phyloP scores from a whole-genome alignment of 768 basidiomycete species.

The Clavulina sp. region DNA sequence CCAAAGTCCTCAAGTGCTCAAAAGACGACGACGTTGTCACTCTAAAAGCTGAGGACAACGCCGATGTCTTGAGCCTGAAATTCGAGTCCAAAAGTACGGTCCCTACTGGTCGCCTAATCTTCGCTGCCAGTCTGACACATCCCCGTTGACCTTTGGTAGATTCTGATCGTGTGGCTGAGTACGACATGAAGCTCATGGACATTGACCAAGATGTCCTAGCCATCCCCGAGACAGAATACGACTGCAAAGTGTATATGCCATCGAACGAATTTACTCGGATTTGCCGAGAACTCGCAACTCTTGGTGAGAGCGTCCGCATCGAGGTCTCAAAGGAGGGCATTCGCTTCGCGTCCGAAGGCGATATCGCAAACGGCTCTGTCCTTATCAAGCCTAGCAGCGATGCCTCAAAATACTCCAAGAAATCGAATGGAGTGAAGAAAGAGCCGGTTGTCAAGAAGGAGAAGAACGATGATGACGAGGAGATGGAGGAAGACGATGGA shows the following conservation, averaged over 20 bases:
- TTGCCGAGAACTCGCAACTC: slow-evolving; percentile 72
- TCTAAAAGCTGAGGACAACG: slow-evolving; percentile 80
- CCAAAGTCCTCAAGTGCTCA: slow-evolving; percentile 93
- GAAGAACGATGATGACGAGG: slow-evolving; percentile 13
- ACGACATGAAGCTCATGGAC: slow-evolving; percentile 99
- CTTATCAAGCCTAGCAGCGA: slow-evolving; percentile 54
- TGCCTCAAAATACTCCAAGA: slow-evolving; percentile 23
- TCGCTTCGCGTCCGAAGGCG: slow-evolving; percentile 81
- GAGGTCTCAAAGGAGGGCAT: slow-evolving; percentile 94
- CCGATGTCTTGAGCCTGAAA: slow-evolving; percentile 68
- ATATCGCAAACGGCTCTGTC: slow-evolving; percentile 80
- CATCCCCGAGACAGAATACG: slow-evolving; percentile 96
- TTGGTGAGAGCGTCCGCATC: slow-evolving; percentile 90
- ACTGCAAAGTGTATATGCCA: slow-evolving; percentile 77
- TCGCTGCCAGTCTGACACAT: not conserved
- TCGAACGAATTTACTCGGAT: slow-evolving; percentile 80
- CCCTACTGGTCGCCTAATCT: not conserved
- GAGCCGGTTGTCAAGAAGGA: slow-evolving; percentile 22
- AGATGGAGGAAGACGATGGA: slow-evolving; percentile 25
- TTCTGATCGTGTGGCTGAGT: slow-evolving; percentile 86
- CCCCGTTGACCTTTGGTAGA: slow-evolving; percentile 26
- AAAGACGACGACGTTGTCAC: slow-evolving; percentile 90
- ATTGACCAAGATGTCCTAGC: slow-evolving; percentile 90
- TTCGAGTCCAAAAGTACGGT: slow-evolving; percentile 73
- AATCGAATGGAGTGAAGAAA: slow-evolving; percentile 8